A percentile compares a stretch with the other conserved stretches of the same genome.
phyloP scores from a whole-genome alignment of 108 stramenopile species.

The Fragilaria radians region DNA sequence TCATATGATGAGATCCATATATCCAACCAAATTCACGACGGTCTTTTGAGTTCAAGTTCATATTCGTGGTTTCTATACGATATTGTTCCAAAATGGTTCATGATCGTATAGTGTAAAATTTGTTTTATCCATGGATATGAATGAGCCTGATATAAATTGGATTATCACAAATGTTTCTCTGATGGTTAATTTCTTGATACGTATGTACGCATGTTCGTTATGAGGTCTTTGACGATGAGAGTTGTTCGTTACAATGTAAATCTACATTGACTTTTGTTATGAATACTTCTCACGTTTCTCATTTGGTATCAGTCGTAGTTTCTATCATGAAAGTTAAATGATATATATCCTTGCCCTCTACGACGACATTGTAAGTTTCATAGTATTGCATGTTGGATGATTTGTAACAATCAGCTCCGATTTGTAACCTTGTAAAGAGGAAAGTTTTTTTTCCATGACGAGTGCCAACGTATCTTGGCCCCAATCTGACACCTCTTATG shows the following conservation, averaged over 20 bases:
- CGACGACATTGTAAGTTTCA: too few relatives aligned
- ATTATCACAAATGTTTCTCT: not conserved
- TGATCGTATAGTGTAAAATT: not conserved
- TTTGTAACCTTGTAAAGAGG: not conserved
- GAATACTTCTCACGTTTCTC: not conserved
- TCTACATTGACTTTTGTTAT: too few relatives aligned
- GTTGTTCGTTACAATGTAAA: too few relatives aligned
- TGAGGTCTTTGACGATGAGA: too few relatives aligned
- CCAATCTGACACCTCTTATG: conserved; percentile 1
- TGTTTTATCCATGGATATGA: not conserved
- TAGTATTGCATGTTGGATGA: too few relatives aligned
- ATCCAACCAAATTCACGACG: not conserved
- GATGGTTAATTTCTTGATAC: not conserved
- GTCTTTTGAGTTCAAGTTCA: not conserved
- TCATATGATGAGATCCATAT: not conserved
- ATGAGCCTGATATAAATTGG: not conserved
- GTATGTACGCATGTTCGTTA: too few relatives aligned
- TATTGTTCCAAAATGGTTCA: not conserved
- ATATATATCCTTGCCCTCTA: too few relatives aligned
- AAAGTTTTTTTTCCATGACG: not conserved
- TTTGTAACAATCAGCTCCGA: not conserved
- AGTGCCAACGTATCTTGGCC: not conserved
- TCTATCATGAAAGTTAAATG: too few relatives aligned
- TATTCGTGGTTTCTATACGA: not conserved
- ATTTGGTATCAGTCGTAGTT: not conserved